Evolutionary conservation across 176 grass and related monocot species (phyloP), one percentile per base, ranked within the genome.

Genomic region (Cymbopogon citratus): DNA sequence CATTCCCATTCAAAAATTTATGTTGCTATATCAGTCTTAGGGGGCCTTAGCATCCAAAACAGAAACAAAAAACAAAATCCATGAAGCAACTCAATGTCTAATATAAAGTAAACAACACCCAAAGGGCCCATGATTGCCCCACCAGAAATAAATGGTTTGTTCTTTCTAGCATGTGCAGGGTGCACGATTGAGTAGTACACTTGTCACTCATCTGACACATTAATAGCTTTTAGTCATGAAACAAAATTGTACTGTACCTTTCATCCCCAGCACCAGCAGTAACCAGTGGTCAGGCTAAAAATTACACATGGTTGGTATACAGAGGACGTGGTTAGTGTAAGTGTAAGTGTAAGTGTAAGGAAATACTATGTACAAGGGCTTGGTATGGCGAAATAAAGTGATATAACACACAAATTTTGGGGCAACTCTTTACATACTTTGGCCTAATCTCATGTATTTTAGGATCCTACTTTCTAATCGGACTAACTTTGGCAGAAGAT

Each of bases 141-240:
- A 79, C 56, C 57, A 65, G 15, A 85, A 76, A 70, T 85, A 62
- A 85, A 85, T 85, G 65, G 59, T 36, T 71, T 85, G 38, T 62
- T 85, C 52, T 78, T 77, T 62, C 27, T 62, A 71, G 36, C 83
- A 78, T 71, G 65, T 60, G 66, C 49, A 72, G 38, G 28, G 41
- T 64, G 64, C 19, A 59, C 33, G 72, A 64, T 51, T 54, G 75
- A 79, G 75, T 14, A 29, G 19, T 85, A 79, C 29, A 75, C 10
- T 31, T 73, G 66, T 15, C 83, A 79, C 46, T 63, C 16, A 63
- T 19, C 45, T 79, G 31, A 73, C 29, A 52, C 64, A 40, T 52
- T 79, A 73, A 73, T 29, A 64, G 67, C 29, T 72, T 74, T 52
- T 66, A 52, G 34, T 54, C 31, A 66, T 60, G 5, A 28, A 85